Conservation (phyloP, 495 filamentous ascomycete genomes). For the Paragyromitra xinjiangensis region DNA sequence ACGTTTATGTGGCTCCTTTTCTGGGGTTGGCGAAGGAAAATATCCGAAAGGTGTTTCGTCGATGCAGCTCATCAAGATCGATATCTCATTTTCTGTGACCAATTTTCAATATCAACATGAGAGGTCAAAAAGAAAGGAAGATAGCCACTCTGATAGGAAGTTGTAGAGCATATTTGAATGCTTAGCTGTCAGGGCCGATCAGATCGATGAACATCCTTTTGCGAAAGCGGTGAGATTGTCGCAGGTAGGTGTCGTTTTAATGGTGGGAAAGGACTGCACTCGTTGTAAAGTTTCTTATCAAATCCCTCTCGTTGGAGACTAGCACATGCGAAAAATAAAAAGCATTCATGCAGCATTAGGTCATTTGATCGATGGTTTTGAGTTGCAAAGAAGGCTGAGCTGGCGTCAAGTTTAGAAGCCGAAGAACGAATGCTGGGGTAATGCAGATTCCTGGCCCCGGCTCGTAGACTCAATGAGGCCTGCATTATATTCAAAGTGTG, state of each 20-base stretch:
- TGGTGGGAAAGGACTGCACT: constrained; percentile 8
- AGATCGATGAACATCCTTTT: constrained; percentile 18
- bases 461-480: not conserved
- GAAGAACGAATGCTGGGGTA: not conserved
- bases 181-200: constrained; percentile 43
- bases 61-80: constrained; percentile 51
- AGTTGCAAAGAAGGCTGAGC: constrained; percentile 1
- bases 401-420: not conserved
- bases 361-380: constrained; percentile 23
- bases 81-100: constrained; percentile 34
- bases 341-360: not conserved
- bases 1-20: constrained; percentile 20
- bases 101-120: constrained; percentile 16
- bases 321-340: constrained; percentile 11
- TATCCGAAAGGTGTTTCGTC: constrained; percentile 2
- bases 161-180: constrained; percentile 34
- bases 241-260: constrained; percentile 1
- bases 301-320: constrained; percentile 34
- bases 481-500: constrained; percentile 1
- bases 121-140: constrained; percentile 8
- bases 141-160: constrained; percentile 8
- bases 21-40: constrained; percentile 15
- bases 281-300: constrained; percentile 23
- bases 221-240: constrained; percentile 11
- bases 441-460: constrained; percentile 3